Conservation (phyloP, 768 basidiomycete genomes). For the Russula compacta region DNA sequence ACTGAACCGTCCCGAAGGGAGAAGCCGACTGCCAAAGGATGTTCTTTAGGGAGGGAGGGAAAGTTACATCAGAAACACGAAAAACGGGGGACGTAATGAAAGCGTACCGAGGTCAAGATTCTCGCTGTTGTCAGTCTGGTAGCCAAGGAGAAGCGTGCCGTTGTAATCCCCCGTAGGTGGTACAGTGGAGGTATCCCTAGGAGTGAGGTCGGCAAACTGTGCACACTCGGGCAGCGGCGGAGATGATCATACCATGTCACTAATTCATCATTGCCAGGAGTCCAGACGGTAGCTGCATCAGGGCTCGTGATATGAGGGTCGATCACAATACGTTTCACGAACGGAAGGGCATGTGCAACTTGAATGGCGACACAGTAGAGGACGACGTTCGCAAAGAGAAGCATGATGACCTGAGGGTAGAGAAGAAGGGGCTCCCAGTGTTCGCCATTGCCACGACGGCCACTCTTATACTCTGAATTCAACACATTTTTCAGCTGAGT, state of each 20-base stretch:
- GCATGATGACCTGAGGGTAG: not conserved
- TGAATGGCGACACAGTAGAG: conserved; percentile 1
- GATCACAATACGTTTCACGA: conserved; percentile 12
- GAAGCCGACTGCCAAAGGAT: conserved; percentile 38
- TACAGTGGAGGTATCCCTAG: conserved; percentile 27
- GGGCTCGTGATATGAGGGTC: conserved; percentile 36
- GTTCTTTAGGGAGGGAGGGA: conserved; percentile 22
- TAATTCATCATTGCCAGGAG: conserved; percentile 27
- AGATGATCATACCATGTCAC: conserved; percentile 35
- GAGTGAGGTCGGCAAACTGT: not conserved
- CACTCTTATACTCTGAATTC: not conserved
- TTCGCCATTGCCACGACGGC: not conserved
- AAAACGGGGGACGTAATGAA: not conserved
- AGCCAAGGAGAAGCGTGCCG: conserved; percentile 41
- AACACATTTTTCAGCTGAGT: not conserved
- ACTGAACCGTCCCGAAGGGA: conserved; percentile 32
- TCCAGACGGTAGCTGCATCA: conserved; percentile 29
- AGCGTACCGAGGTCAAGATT: conserved; percentile 45
- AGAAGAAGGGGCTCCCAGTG: not conserved
- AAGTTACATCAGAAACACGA: not conserved
- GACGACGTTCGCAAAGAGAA: not conserved
- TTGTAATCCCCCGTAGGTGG: conserved; percentile 32
- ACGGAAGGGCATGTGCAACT: conserved; percentile 9
- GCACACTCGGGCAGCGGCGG: not conserved
- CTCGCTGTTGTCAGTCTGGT: conserved; percentile 24